Conservation (phyloP, 2,329 filamentous ascomycete genomes). For the Teratosphaeriaceae sp. region DNA sequence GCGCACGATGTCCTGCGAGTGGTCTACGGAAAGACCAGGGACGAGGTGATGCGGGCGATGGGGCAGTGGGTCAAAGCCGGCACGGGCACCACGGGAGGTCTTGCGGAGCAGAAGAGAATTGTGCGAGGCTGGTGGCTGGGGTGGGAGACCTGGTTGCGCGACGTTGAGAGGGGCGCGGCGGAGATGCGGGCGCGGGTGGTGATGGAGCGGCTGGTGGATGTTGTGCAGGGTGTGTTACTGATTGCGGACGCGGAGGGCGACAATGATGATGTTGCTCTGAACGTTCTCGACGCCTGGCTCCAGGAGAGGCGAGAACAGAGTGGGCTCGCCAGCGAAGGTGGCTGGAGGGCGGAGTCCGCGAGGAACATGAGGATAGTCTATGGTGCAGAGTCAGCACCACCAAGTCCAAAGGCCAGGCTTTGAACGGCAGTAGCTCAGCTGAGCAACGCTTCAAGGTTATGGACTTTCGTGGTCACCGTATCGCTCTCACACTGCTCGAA, state of each 20-base stretch:
- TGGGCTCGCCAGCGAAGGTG: too few species aligned
- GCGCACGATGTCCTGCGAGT: slow-evolving; percentile 47
- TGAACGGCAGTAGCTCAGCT: too few species aligned
- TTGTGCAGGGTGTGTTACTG: slow-evolving; percentile 6
- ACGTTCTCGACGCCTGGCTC: slow-evolving; percentile 1
- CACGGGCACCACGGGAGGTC: not conserved
- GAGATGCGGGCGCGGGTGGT: slow-evolving; percentile 7
- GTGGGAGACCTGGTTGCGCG: not conserved
- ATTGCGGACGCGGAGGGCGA: slow-evolving; percentile 7
- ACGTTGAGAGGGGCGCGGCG: not conserved
- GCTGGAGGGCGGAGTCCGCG: too few species aligned
- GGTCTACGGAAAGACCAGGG: slow-evolving; percentile 12
- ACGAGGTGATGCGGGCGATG: slow-evolving; percentile 4
- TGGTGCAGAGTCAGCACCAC: too few species aligned
- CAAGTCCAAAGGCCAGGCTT: too few species aligned
- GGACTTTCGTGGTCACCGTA: too few species aligned
- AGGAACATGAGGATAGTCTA: too few species aligned
- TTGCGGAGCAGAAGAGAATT: not conserved
- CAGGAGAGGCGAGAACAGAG: not conserved
- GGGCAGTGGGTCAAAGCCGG: slow-evolving; percentile 1
- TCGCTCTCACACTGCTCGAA: slow-evolving; percentile 3
- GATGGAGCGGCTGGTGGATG: slow-evolving; percentile 4
- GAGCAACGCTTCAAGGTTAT: too few species aligned
- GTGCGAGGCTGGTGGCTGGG: slow-evolving; percentile 4
- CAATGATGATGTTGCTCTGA: slow-evolving; percentile 1